Evolutionary conservation across 192 early-diverging fungal species (phyloP), one percentile per base, ranked within the genome.

Genomic region (Polychytrium aggregatum): DNA sequence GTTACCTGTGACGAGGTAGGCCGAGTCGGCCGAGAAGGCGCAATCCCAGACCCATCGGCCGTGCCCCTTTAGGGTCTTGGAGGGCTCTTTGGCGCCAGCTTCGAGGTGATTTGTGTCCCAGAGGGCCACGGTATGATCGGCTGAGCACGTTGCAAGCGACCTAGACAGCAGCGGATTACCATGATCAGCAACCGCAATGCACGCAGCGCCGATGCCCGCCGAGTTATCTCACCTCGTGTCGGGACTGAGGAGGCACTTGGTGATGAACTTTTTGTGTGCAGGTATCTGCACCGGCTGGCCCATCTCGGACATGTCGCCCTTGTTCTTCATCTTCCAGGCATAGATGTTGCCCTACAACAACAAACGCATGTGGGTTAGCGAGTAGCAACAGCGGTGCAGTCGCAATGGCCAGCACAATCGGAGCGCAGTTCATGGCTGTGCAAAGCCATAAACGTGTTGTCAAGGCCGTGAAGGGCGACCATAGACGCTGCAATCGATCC

Each of bases 11-110:
- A 92, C 86, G 17, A 92, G 62, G 58, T 90, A 90, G 11, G 87
- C 89, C 14, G 89, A 92, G 52, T 92, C 89, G 0, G 87, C 89
- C 17, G 84, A 87, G 56, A 92, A 92, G 0, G 85, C 82, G 55
- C 82, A 85, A 61, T 92, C 89, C 89, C 89, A 92, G 1, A 89
- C 89, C 89, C 89, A 92, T 44, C 84, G 66, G 44, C 83, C 77
- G 62, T 92, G 89, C 2, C 86, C 87, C 42, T 69, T 72, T 48
- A 92, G 53, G 2, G 82, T 87, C 56, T 84, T 83, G 33, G n/a
- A n/a, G n/a, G n/a, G n/a, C n/a, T n/a, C n/a, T n/a, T n/a, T n/a
- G n/a, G n/a, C n/a, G n/a, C n/a, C n/a, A n/a, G n/a, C n/a, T n/a
- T 81, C 77, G 34, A 86, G 64, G 16, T 74, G 67, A 14, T 44